Evolutionary conservation across 176 grass and related monocot genomes (phyloP).

Genomic region (Oryza longistaminata): DNA sequence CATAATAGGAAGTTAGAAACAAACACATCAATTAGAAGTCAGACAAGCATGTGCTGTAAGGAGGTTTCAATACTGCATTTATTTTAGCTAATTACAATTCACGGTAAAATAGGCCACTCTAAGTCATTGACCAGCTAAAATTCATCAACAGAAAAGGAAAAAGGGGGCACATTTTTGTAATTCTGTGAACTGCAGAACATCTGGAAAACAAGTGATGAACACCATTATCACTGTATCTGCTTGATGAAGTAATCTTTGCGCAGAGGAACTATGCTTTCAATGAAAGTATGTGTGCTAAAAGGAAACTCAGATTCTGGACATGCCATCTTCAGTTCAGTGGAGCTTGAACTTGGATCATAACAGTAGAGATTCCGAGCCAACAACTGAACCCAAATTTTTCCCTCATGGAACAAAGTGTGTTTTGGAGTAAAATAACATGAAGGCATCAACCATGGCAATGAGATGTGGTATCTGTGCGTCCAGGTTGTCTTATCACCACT

Average conservation of each 20-base stretch:
- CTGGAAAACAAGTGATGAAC: background rate
- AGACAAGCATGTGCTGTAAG: background rate
- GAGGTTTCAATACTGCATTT: slow-evolving; percentile 17
- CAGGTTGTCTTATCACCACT: slow-evolving; percentile 36
- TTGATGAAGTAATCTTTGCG: slow-evolving; percentile 44
- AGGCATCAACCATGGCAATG: slow-evolving; percentile 45
- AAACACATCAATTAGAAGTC: background rate
- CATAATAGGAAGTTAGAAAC: slow-evolving; percentile 8
- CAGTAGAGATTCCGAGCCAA: slow-evolving; percentile 52
- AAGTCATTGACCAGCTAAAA: slow-evolving; percentile 18
- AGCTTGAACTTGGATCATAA: slow-evolving; percentile 51
- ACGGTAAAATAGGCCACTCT: background rate
- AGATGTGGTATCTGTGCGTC: slow-evolving; percentile 46
- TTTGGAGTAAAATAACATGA: slow-evolving; percentile 62
- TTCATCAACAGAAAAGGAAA: slow-evolving; percentile 22
- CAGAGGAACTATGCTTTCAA: slow-evolving; percentile 56
- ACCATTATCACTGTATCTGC: slow-evolving; percentile 37
- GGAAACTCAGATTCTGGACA: slow-evolving; percentile 51
- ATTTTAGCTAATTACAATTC: slow-evolving; percentile 27
- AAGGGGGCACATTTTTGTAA: background rate
- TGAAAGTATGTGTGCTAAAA: slow-evolving; percentile 55
- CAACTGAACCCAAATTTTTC: slow-evolving; percentile 61
- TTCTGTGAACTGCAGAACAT: slow-evolving; percentile 19
- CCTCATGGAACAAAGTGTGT: slow-evolving; percentile 42
- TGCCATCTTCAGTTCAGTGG: slow-evolving; percentile 38